Base-by-base conservation (phyloP, 306 rosid genomes). In the Sesbania bispinosa region DNA sequence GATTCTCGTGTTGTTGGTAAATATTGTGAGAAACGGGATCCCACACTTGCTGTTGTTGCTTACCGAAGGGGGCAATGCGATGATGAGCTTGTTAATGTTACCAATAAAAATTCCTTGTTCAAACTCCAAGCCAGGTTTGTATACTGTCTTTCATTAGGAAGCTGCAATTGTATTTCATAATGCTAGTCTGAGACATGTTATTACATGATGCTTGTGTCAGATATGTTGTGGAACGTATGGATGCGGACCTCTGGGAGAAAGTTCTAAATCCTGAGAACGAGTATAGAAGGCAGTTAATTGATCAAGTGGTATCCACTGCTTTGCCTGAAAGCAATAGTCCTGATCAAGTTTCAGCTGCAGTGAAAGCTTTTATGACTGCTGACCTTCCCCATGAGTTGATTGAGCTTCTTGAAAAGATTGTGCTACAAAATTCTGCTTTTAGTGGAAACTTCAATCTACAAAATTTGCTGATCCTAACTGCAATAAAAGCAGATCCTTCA, bases 181-280 rank as follows among this genome's bases (percentile, higher is more conserved):
- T 19, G 23, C 36, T 61, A 38, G 15, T 29, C 42, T 4, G 5
- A 24, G 69, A 24, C 13, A 16, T 64, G 69, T 79, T 72, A 62
- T 55, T 51, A 46, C 51, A 46, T 50, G n/a, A 33, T 79, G 74
- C 32, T 64, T 66, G 48, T 46, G 53, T 50, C 87, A 93, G 98
- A 81, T 93, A 93, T 81, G 97, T 93, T 74, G 98, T 93, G 80
- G 97, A 93, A 85, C 90, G 98, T 80, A 93, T 93, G 98, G 98
- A 93, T 21, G 77, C 63, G 39, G 98, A 90, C 80, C 96, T 93
- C 50, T 93, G 98, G 98, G 98, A 86, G 43, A 85, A 82, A 18
- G 98, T 82, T 75, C 97, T 93, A 78, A 71, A 82, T 68, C 97
- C 98, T 24, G 96, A 93, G 59, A 93, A 93, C 82, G 93, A 81